Evolutionary conservation across 768 basidiomycete genomes (phyloP).

Genomic region (Multifurca ochricompacta): DNA sequence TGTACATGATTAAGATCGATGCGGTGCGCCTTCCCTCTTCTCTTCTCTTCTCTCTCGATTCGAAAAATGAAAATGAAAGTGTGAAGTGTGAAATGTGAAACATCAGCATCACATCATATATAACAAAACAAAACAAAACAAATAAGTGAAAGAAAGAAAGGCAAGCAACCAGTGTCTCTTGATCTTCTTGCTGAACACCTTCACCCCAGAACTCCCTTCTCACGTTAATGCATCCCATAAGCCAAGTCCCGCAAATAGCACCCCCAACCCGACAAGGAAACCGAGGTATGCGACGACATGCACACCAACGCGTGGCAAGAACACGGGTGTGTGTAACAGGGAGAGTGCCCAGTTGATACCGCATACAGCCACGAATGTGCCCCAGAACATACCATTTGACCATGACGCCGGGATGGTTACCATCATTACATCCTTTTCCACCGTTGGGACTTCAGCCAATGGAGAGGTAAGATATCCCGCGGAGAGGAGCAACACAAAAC

Average conservation of each 20-base stretch:
- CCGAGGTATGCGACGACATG: conserved; percentile 70
- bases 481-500: conserved; percentile 53
- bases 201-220: not conserved
- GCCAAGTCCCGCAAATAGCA: conserved; percentile 65
- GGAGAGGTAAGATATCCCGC: conserved; percentile 54
- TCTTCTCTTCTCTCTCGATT: too few species aligned
- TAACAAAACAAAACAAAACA: too few species aligned
- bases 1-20: too few species aligned
- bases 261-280: conserved; percentile 55
- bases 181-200: not conserved
- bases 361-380: conserved; percentile 27
- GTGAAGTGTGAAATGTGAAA: too few species aligned
- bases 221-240: conserved; percentile 61
- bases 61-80: too few species aligned
- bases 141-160: too few species aligned
- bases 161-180: too few species aligned
- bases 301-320: conserved; percentile 66
- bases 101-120: too few species aligned
- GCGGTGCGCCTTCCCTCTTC: too few species aligned
- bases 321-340: conserved; percentile 55
- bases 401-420: conserved; percentile 19
- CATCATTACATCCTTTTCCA: not conserved
- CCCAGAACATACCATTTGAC: conserved; percentile 23
- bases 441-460: conserved; percentile 22
- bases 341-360: conserved; percentile 43